Conservation (phyloP, 495 filamentous ascomycete genomes). For the Trichoderma parareesei region DNA sequence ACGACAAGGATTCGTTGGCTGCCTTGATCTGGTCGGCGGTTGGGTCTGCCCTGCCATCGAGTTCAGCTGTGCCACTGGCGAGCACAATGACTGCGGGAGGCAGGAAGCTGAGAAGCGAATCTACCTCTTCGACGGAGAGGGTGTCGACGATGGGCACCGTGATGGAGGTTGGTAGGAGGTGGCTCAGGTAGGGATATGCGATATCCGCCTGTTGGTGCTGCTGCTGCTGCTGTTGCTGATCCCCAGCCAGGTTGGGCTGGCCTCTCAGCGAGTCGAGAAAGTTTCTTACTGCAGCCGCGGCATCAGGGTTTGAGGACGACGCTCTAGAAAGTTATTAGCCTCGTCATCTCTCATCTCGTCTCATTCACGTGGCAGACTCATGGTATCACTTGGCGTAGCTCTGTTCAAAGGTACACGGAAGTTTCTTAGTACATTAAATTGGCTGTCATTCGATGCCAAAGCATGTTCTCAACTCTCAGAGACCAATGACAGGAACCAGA, state of each 20-base stretch:
- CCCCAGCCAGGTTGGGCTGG: slow-evolving; percentile 27
- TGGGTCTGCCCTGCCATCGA: slow-evolving; percentile 43
- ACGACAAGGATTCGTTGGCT: slow-evolving; percentile 63
- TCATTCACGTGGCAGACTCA: slow-evolving; percentile 15
- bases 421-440: slow-evolving; percentile 9
- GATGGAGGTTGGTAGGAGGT: slow-evolving; percentile 67
- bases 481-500: slow-evolving; percentile 9
- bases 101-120: slow-evolving; percentile 67
- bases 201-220: slow-evolving; percentile 48
- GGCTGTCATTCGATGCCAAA: slow-evolving; percentile 16
- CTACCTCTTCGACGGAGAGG: slow-evolving; percentile 53
- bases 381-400: slow-evolving; percentile 19
- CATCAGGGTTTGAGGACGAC: slow-evolving; percentile 37
- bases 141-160: slow-evolving; percentile 71
- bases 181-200: slow-evolving; percentile 74
- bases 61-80: slow-evolving; percentile 47
- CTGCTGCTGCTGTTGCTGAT: slow-evolving; percentile 27
- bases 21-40: slow-evolving; percentile 58
- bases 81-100: slow-evolving; percentile 62
- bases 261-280: slow-evolving; percentile 79
- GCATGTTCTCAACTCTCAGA: slow-evolving; percentile 14
- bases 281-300: slow-evolving; percentile 68
- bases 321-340: slow-evolving; percentile 35
- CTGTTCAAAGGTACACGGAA: slow-evolving; percentile 1
- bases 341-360: slow-evolving; percentile 12